Evolutionary conservation across 176 grass and related monocot species (phyloP), one percentile per base, ranked within the genome.

Genomic region (Juncus inflexus): DNA sequence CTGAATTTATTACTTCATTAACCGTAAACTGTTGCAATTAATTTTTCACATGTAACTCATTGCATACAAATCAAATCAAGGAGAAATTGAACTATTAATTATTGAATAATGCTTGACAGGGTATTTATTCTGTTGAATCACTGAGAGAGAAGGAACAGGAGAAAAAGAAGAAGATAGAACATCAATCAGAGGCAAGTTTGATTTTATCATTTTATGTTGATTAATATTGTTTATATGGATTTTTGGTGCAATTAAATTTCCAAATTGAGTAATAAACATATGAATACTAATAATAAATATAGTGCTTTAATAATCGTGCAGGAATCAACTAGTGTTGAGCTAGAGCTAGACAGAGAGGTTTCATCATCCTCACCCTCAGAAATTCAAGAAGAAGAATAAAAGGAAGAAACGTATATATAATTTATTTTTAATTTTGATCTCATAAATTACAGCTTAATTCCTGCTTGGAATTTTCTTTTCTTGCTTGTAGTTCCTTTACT

Each of bases 121-220:
- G 66, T 55, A 28, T 55, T 40, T 58, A 12, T 45, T 58, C 8
- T 9, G 14, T 71, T 12, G 57, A 71, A 71, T 42, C 54, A 37
- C 67, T 71, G 13, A 72, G 76, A 63, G 66, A 36, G 12, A 55
- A 54, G 53, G 76, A 79, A 79, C 56, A 79, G 63, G 67, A 71
- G 42, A 71, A 71, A 37, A 71, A 71, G 50, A 71, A 71, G 50
- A 6, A 8, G 37, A 58, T 15, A 59, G 67, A 42, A 71, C 42
- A 28, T 28, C 19, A 57, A 55, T 59, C 67, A 71, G 40, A 71
- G 67, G 67, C 57, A 71, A 61, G 58, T 35, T 28, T 71, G 12
- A 71, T 57, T 59, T 71, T 19, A 40, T 40, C 12, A 58, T 39
- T 56, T 37, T 9, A 16, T 5, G 12, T 73, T 40, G 5, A 45